These are phyloP conservation scores for Omphalotus olearius DNA, from an alignment of 1,284 basidiomycete genomes.

Conservation along the genomic window DNA sequence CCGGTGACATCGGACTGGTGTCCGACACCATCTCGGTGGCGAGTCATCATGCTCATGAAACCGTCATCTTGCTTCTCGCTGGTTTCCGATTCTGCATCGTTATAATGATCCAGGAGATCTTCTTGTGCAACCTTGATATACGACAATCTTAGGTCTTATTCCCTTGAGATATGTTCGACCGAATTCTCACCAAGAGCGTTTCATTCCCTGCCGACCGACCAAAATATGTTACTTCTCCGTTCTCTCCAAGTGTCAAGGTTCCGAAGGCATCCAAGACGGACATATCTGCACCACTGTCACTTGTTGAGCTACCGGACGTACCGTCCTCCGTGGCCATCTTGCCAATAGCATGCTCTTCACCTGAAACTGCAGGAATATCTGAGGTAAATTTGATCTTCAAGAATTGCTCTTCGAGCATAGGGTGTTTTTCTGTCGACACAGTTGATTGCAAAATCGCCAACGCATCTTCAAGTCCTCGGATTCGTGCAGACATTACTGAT, in stretches of 20 bases:
- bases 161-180: background rate
- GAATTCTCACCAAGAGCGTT: slow-evolving; percentile 10
- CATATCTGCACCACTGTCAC: slow-evolving; percentile 20
- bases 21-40: too few relatives aligned
- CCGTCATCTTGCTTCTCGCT: too few relatives aligned
- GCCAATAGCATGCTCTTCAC: background rate
- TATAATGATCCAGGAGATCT: too few relatives aligned
- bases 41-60: too few relatives aligned
- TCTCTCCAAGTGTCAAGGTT: slow-evolving; percentile 45
- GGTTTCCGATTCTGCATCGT: too few relatives aligned
- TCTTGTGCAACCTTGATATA: too few relatives aligned
- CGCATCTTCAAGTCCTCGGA: slow-evolving; percentile 39
- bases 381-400: slow-evolving; percentile 44
- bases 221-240: slow-evolving; percentile 49
- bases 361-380: slow-evolving; percentile 23
- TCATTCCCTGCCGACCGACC: slow-evolving; percentile 25
- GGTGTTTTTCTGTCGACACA: slow-evolving; percentile 39
- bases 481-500: slow-evolving; percentile 42
- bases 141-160: background rate
- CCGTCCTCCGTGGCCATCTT: background rate
- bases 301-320: slow-evolving; percentile 19
- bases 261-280: slow-evolving; percentile 35
- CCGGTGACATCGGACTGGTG: too few relatives aligned
- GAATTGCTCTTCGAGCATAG: slow-evolving; percentile 40
- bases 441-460: slow-evolving; percentile 41